phyloP scores from a whole-genome alignment of 2,329 filamentous ascomycete genomes.

The Lojkania enalia region DNA sequence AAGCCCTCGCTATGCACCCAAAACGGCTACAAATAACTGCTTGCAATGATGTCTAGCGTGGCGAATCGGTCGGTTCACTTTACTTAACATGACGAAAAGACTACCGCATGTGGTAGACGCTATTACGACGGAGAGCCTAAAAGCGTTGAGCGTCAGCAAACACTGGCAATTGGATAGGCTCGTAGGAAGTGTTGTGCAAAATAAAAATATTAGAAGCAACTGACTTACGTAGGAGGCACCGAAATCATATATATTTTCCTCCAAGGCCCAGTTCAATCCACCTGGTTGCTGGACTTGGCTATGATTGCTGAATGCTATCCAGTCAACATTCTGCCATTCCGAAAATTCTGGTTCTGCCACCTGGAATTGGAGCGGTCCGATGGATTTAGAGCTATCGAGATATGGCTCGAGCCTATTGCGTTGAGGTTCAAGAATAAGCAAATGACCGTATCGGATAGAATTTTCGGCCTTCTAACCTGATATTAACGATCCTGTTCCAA shows the following conservation, averaged over 20 bases:
- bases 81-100: too few species aligned
- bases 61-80: too few species aligned
- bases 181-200: background rate
- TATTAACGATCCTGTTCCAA: conserved; percentile 35
- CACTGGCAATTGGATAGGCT: conserved; percentile 11
- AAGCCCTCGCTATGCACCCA: background rate
- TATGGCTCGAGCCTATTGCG: conserved; percentile 35
- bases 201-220: conserved; percentile 5
- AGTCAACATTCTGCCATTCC: conserved; percentile 39
- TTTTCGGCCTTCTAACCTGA: conserved; percentile 42
- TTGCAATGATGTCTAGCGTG: background rate
- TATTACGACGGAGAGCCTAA: conserved; percentile 23
- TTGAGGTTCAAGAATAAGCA: conserved; percentile 37
- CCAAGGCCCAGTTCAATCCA: conserved; percentile 8
- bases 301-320: conserved; percentile 25
- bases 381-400: conserved; percentile 23
- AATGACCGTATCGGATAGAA: conserved; percentile 29
- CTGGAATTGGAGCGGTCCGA: conserved; percentile 35
- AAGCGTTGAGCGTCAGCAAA: conserved; percentile 21
- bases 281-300: conserved; percentile 1
- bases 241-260: conserved; percentile 20
- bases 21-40: conserved; percentile 7
- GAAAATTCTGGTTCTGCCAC: conserved; percentile 32
- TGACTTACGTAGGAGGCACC: conserved; percentile 23
- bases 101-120: conserved; percentile 19